Evolutionary conservation across 305 asterid species (phyloP).

Genomic region (Fraxinus dipetala): DNA sequence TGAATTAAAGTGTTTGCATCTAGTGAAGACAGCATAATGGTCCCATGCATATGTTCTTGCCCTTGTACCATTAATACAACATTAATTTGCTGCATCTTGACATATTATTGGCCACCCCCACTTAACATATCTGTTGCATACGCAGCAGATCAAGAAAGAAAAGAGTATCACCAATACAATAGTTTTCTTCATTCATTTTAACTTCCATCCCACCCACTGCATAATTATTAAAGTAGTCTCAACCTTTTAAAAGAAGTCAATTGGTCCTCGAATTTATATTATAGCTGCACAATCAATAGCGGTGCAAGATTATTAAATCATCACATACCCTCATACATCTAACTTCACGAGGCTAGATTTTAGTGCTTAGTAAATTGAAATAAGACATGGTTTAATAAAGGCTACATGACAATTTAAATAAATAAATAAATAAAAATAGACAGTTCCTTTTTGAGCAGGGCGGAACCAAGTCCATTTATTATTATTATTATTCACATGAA

Average conservation of each 20-base stretch:
- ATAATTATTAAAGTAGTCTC: neutral
- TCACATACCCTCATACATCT: neutral
- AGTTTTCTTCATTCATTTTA: neutral
- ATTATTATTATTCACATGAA: neutral
- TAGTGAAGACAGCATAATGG: constrained; percentile 38
- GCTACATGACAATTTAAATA: neutral
- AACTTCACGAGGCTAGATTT: neutral
- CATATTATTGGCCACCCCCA: constrained; percentile 39
- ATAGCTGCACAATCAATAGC: neutral
- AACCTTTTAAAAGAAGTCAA: neutral
- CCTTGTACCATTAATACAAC: constrained; percentile 9
- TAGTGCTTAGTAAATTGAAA: neutral
- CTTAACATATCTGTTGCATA: constrained; percentile 34
- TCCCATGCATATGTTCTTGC: constrained; percentile 29
- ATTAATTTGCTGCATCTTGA: constrained; percentile 3
- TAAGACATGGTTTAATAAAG: neutral
- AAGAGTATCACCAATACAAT: neutral
- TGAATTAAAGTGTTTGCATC: constrained; percentile 39
- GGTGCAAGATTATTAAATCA: neutral
- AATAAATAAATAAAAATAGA: too few species aligned
- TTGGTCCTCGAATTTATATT: neutral
- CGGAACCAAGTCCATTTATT: neutral
- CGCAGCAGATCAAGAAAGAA: constrained; percentile 29
- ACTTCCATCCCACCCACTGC: neutral
- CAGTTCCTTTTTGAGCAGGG: neutral